These are phyloP conservation scores for Solanum chiquidenum DNA, from an alignment of 257 asterid genomes.

Conservation along the genomic window DNA sequence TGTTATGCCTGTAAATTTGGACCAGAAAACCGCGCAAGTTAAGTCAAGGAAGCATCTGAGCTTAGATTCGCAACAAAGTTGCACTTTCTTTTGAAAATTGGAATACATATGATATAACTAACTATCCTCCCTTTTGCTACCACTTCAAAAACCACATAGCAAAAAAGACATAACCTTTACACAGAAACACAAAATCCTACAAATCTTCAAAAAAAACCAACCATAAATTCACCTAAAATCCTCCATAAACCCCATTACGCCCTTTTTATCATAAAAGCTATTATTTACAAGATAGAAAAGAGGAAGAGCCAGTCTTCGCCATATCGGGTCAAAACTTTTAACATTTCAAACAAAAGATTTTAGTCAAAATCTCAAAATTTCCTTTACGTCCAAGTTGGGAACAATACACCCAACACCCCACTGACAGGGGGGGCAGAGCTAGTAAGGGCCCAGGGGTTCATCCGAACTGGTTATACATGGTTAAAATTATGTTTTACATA, in stretches of 20 bases:
- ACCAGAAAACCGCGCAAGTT: not conserved
- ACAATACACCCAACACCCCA: not conserved
- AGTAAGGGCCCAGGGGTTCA: not conserved
- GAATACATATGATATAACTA: not conserved
- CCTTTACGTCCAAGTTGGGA: not conserved
- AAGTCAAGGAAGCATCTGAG: not conserved
- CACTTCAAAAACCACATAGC: not conserved
- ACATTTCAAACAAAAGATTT: not conserved
- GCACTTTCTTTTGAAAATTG: not conserved
- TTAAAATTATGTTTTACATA: not conserved
- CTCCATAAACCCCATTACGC: not conserved
- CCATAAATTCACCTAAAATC: not conserved
- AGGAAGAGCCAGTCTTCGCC: not conserved
- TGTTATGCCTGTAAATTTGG: constrained; percentile 55
- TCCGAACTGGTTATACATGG: not conserved
- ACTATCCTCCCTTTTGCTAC: not conserved
- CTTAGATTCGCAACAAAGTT: not conserved
- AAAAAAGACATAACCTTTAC: not conserved
- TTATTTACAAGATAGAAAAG: not conserved
- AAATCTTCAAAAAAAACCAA: not conserved
- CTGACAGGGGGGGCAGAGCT: not conserved
- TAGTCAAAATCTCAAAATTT: not conserved
- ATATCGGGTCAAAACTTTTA: not conserved
- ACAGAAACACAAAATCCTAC: not conserved
- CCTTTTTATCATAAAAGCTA: not conserved